phyloP scores from a whole-genome alignment of 495 filamentous ascomycete genomes.

The Aspergillus leporis region DNA sequence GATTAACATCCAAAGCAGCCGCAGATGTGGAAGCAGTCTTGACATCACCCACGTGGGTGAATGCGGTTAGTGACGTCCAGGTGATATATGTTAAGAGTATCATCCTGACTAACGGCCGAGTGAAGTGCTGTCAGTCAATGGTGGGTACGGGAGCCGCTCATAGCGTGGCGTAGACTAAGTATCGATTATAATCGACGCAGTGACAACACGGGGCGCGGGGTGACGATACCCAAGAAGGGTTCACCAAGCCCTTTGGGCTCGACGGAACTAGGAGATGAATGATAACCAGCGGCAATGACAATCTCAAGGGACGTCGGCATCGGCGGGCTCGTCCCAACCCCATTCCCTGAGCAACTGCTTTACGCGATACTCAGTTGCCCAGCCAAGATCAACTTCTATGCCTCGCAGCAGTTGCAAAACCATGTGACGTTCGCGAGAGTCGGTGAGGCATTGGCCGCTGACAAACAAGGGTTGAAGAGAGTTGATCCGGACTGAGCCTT shows the following conservation, averaged over 20 bases:
- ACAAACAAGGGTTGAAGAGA: slow-evolving; percentile 63
- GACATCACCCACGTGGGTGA: not conserved
- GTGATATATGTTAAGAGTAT: too few relatives aligned
- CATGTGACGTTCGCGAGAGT: slow-evolving; percentile 48
- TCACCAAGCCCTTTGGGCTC: not conserved
- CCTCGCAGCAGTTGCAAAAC: slow-evolving; percentile 55
- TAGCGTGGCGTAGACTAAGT: not conserved
- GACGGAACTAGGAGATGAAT: not conserved
- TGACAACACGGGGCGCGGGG: not conserved
- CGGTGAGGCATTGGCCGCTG: slow-evolving; percentile 58
- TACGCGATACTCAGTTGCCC: slow-evolving; percentile 64
- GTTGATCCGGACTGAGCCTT: slow-evolving; percentile 58
- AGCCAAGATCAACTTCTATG: slow-evolving; percentile 60
- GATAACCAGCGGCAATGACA: not conserved
- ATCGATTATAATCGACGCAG: not conserved
- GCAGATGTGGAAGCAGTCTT: not conserved
- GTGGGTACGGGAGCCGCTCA: not conserved
- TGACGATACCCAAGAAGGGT: not conserved
- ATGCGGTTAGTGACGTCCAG: not conserved
- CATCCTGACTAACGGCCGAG: not conserved
- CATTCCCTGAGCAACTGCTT: slow-evolving; percentile 58
- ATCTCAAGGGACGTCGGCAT: slow-evolving; percentile 12
- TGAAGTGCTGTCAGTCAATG: not conserved
- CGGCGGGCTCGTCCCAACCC: slow-evolving; percentile 42
- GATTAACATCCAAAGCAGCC: not conserved